These are phyloP conservation scores for Rhodofomes roseus DNA, from an alignment of 1,284 basidiomycete genomes.

Conservation along the genomic window DNA sequence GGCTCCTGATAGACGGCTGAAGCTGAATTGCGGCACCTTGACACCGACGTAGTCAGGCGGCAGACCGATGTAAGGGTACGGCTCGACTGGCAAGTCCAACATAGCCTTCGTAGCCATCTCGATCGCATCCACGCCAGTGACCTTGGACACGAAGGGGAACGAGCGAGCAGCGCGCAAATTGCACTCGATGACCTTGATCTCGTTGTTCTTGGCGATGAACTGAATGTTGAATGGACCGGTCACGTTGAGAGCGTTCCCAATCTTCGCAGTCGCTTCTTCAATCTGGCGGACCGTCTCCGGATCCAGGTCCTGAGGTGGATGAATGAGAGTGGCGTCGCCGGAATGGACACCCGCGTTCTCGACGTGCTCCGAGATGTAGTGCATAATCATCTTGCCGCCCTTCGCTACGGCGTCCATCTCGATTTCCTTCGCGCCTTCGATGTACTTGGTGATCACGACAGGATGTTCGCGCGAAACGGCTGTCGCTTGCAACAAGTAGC, in stretches of 20 bases:
- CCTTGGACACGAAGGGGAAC: slow-evolving; percentile 99
- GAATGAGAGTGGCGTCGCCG: slow-evolving; percentile 95
- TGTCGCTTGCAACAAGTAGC: slow-evolving; percentile 93
- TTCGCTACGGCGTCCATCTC: slow-evolving; percentile 99
- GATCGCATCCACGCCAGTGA: slow-evolving; percentile 95
- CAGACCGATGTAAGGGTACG: slow-evolving; percentile 87
- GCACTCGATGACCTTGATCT: slow-evolving; percentile 99
- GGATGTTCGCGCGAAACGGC: slow-evolving; percentile 97
- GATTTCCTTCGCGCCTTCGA: slow-evolving; percentile 99
- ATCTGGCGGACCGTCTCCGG: slow-evolving; percentile 95
- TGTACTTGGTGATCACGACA: slow-evolving; percentile 98
- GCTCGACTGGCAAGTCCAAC: slow-evolving; percentile 84
- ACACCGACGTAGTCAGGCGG: slow-evolving; percentile 95
- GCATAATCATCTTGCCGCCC: slow-evolving; percentile 98
- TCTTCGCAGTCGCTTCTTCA: slow-evolving; percentile 95
- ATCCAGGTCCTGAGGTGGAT: slow-evolving; percentile 97
- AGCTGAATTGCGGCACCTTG: slow-evolving; percentile 99
- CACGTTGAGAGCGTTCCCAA: slow-evolving; percentile 96
- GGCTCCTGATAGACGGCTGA: slow-evolving; percentile 92
- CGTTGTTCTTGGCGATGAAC: slow-evolving; percentile 99
- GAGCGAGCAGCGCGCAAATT: slow-evolving; percentile 97
- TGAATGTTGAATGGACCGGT: slow-evolving; percentile 99
- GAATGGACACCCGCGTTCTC: slow-evolving; percentile 99
- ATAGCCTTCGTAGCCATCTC: slow-evolving; percentile 99
- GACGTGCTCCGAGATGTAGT: slow-evolving; percentile 99